These are phyloP conservation scores for Ehretia macrophylla DNA, from an alignment of 257 asterid species.

Conservation along the genomic window DNA sequence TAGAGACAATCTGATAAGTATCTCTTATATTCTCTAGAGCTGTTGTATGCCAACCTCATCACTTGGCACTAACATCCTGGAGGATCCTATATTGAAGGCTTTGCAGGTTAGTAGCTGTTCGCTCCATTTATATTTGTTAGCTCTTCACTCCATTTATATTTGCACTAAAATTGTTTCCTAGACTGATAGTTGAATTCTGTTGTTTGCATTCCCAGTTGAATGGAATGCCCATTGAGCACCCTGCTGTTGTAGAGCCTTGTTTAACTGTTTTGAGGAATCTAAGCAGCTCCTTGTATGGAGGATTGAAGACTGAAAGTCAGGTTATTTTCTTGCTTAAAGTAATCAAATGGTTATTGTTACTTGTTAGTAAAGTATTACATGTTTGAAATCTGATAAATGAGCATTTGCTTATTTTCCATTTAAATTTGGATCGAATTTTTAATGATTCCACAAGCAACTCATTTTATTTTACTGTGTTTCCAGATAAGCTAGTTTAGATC, in stretches of 20 bases:
- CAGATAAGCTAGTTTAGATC: too few species aligned
- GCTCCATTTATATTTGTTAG: conserved; percentile 7
- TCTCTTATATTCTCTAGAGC: conserved; percentile 38
- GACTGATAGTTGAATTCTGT: not conserved
- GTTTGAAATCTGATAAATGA: too few species aligned
- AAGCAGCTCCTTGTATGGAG: conserved; percentile 49
- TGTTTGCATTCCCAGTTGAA: conserved; percentile 35
- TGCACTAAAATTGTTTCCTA: not conserved
- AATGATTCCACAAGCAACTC: too few species aligned
- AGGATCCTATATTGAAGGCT: conserved; percentile 46
- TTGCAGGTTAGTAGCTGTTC: conserved; percentile 49
- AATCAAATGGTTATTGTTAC: not conserved
- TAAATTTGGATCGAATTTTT: too few species aligned
- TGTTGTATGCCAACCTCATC: conserved; percentile 44
- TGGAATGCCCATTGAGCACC: conserved; percentile 37
- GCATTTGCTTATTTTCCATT: not conserved
- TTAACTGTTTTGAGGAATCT: conserved; percentile 59
- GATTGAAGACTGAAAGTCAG: conserved; percentile 63
- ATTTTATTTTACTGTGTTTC: too few species aligned
- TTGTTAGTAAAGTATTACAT: not conserved
- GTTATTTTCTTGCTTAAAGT: conserved; percentile 31
- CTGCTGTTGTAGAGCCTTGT: conserved; percentile 63
- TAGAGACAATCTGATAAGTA: conserved; percentile 1
- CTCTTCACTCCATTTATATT: conserved; percentile 4
- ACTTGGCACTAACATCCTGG: conserved; percentile 28